Conservation (phyloP, 805 yeast genomes). For the Nakazawaea molendinolei region DNA sequence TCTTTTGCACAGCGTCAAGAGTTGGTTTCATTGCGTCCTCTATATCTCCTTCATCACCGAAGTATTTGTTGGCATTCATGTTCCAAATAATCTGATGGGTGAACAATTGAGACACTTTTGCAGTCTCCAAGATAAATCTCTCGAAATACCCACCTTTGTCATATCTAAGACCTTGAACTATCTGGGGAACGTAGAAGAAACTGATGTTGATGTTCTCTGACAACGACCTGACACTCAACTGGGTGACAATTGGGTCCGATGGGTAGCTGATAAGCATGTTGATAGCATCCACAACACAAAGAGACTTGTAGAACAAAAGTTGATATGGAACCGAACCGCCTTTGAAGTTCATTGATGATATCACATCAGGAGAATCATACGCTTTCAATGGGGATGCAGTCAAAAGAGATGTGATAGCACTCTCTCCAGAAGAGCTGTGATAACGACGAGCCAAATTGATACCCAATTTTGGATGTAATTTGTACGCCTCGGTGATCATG, state of each 20-base stretch:
- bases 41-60: slow-evolving; percentile 76
- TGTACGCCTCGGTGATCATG: slow-evolving; percentile 51
- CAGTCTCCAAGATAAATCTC: slow-evolving; percentile 85
- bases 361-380: slow-evolving; percentile 48
- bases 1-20: slow-evolving; percentile 63
- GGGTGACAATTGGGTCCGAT: slow-evolving; percentile 63
- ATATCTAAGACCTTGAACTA: slow-evolving; percentile 85
- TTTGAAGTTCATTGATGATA: slow-evolving; percentile 37
- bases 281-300: slow-evolving; percentile 80
- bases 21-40: slow-evolving; percentile 82
- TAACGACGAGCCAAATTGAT: slow-evolving; percentile 60
- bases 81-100: slow-evolving; percentile 99
- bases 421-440: slow-evolving; percentile 30
- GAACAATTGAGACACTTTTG: slow-evolving; percentile 81
- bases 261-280: slow-evolving; percentile 69
- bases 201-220: slow-evolving; percentile 81
- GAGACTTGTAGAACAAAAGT: slow-evolving; percentile 63
- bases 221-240: slow-evolving; percentile 84
- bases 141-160: slow-evolving; percentile 80
- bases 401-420: slow-evolving; percentile 34
- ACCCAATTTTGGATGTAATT: slow-evolving; percentile 66
- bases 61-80: slow-evolving; percentile 86
- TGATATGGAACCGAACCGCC: slow-evolving; percentile 25
- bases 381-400: slow-evolving; percentile 53
- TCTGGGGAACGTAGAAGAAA: slow-evolving; percentile 96